Evolutionary conservation across 228 moss, liverwort and hornwort genomes (phyloP).

Genomic region (Sphagnum fallax): DNA sequence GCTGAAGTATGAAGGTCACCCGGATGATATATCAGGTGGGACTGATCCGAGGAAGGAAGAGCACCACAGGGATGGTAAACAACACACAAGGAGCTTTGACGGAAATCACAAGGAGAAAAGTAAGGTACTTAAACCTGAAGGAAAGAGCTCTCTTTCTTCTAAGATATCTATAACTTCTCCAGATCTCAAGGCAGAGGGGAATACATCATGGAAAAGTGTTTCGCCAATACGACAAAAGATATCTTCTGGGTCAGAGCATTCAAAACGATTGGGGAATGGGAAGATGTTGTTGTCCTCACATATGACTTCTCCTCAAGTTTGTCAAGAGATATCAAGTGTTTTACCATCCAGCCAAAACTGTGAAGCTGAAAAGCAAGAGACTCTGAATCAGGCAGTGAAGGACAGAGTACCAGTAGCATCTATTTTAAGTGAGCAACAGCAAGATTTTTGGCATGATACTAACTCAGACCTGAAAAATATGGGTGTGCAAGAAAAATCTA

Average conservation of each 20-base stretch:
- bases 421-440: conserved; percentile 3
- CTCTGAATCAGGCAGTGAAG: background rate
- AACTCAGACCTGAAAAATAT: background rate
- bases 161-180: background rate
- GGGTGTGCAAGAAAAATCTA: background rate
- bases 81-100: conserved; percentile 11
- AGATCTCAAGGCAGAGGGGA: background rate
- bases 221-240: too few species aligned
- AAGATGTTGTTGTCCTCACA: background rate
- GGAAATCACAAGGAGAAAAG: conserved; percentile 15
- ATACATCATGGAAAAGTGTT: conserved; percentile 2
- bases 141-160: background rate
- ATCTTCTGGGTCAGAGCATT: too few species aligned
- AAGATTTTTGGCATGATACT: background rate
- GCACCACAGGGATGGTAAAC: conserved; percentile 9
- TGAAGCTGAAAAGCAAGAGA: background rate
- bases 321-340: conserved; percentile 5
- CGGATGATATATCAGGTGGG: background rate
- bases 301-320: conserved; percentile 4
- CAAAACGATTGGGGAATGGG: conserved; percentile 1
- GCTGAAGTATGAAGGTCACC: conserved; percentile 4
- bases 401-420: conserved; percentile 1
- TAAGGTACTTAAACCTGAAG: too few species aligned
- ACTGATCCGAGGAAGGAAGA: conserved; percentile 11
- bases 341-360: background rate